Base-by-base conservation (phyloP, 495 filamentous ascomycete species). In the Neurospora terricola region DNA sequence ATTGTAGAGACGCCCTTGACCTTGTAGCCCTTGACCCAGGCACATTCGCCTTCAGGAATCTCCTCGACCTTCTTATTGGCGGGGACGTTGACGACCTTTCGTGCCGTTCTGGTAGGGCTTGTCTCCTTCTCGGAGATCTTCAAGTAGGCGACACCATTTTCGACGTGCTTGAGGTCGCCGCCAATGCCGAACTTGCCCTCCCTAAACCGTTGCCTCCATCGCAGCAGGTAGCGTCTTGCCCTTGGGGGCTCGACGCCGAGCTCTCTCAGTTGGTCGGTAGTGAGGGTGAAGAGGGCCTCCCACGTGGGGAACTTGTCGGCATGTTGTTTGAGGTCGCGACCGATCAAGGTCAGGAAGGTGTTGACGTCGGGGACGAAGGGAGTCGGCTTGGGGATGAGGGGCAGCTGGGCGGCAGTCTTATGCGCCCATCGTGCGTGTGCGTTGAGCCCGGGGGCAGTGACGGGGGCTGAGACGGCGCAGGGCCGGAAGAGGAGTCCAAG, bases 311-410 rank as follows among this genome's bases (percentile, higher is more conserved):
- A 91, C 80, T 98, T 93, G 78, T 89, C 82, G 12, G 90, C 88
- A 82, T 98, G 93, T 75, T 92, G 88, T 70, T 86, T 88, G 76
- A 97, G 88, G 75, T 89, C 89, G 73, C 96, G 96, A 78, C 96
- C 96, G 83, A 99, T 99, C 38, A 97, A 82, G 7, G 87, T 92
- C 73, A 99, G 92, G 84, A 99, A 98, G 69, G 94, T 97, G 72
- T 86, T 73, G 71, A 92, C 88, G 78, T 99, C 91, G 12, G 96
- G 96, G 69, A 98, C 90, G 77, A 95, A 93, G 12, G 92, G 90
- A 10, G 91, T 98, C 5, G 93, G 89, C 10, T 83, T 71, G 3
- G 95, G 95, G 69, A 95, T 84, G 30, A 78, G 73, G 14, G 83
- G 83, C 14, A 82, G 76, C 45, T 82, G 78, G n/a, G 83, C 77